A percentile compares a stretch with the other conserved stretches of the same genome.
phyloP scores from a whole-genome alignment of 306 rosid genomes.

The Canavalia ensiformis region DNA sequence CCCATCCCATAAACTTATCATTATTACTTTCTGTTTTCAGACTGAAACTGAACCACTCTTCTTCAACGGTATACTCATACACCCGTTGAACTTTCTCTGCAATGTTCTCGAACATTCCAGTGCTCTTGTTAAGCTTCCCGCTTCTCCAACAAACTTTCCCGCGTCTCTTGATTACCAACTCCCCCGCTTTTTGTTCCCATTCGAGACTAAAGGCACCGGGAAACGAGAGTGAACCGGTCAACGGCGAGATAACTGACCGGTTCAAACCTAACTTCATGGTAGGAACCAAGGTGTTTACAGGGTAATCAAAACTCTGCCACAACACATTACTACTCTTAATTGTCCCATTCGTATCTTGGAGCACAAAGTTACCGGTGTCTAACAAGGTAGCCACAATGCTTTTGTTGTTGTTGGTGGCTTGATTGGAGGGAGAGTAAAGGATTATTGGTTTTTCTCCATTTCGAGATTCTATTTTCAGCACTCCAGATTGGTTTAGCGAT shows the following conservation, averaged over 20 bases:
- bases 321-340: background rate
- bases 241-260: background rate
- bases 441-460: background rate
- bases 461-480: slow-evolving; percentile 32
- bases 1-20: too few species aligned
- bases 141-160: slow-evolving; percentile 12
- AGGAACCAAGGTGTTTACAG: background rate
- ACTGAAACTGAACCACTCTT: too few species aligned
- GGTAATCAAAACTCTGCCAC: slow-evolving; percentile 48
- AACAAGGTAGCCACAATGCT: slow-evolving; percentile 33
- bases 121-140: background rate
- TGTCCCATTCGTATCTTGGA: slow-evolving; percentile 20
- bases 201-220: slow-evolving; percentile 37
- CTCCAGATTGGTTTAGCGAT: slow-evolving; percentile 25
- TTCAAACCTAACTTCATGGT: slow-evolving; percentile 46
- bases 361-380: slow-evolving; percentile 45
- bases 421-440: slow-evolving; percentile 24
- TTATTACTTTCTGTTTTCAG: too few species aligned
- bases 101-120: background rate
- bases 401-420: background rate
- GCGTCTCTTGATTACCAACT: background rate
- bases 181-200: slow-evolving; percentile 24
- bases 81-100: background rate
- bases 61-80: background rate
- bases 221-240: fast-evolving